A percentile compares a stretch with the other conserved stretches of the same genome.
phyloP scores from a whole-genome alignment of 768 basidiomycete genomes.

The Sutorius australiensis region DNA sequence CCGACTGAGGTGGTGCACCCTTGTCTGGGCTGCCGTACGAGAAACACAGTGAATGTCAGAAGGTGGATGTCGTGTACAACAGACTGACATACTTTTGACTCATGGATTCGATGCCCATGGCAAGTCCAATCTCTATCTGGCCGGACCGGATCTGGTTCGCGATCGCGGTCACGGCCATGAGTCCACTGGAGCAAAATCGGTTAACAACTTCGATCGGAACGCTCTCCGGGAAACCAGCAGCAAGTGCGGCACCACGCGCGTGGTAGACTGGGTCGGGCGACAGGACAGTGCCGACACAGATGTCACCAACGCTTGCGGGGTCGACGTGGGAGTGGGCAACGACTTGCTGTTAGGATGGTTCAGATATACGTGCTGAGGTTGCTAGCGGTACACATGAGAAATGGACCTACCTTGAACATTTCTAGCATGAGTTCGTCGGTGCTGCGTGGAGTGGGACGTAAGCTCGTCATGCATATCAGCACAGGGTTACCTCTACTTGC shows the following conservation, averaged over 20 bases:
- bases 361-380: background rate
- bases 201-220: constrained; percentile 75
- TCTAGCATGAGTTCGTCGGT: constrained; percentile 79
- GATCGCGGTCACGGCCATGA: constrained; percentile 79
- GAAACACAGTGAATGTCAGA: background rate
- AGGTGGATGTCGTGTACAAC: background rate
- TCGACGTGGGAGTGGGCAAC: constrained; percentile 56
- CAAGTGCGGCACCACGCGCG: constrained; percentile 69
- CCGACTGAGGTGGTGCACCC: constrained; percentile 58
- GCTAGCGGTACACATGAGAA: background rate
- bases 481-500: constrained; percentile 32
- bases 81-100: constrained; percentile 53
- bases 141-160: constrained; percentile 72
- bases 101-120: constrained; percentile 87
- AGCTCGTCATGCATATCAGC: background rate
- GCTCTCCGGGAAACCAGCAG: constrained; percentile 76
- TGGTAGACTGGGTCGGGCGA: constrained; percentile 63
- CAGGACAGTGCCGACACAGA: constrained; percentile 77
- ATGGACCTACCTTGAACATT: constrained; percentile 61
- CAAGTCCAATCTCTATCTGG: constrained; percentile 79
- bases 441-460: constrained; percentile 33
- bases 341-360: constrained; percentile 53
- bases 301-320: constrained; percentile 65
- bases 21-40: constrained; percentile 50
- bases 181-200: constrained; percentile 78